Base-by-base conservation (phyloP, 1,139 yeast genomes). In the Debaryomyces nepalensis region DNA sequence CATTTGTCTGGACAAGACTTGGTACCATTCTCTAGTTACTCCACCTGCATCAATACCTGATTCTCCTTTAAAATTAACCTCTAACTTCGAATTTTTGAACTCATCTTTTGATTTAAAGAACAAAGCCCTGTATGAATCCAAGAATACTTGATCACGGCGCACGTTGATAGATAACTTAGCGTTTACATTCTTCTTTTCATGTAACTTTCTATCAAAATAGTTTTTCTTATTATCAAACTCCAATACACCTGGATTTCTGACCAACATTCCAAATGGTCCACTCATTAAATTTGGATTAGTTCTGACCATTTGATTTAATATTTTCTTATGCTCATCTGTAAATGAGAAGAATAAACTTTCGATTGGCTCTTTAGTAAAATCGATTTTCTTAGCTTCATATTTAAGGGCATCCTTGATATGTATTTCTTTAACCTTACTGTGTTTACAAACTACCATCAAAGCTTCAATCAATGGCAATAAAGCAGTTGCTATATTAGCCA, bases 41-140 rank as follows among this genome's bases (percentile, higher is more conserved):
- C 99, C 99, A 53, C 99, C 99, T 2, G 97, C 99, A 73, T 95
- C 99, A 39, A 93, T 88, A 52, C 99, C 99, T 45, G 87, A 87
- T 61, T 95, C 99, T 3, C 96, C 97, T 53, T 84, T 85, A 68
- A 95, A 95, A 23, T 77, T 78, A 33, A 95, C 82, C 42, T 87
- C 93, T 52, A 93, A 70, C 49, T 85, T 83, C 4, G 93, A 79
- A 41, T 80, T 76, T 54, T 84, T 81, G 59, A 91, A 82, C 47
- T 87, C 95, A 10, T 84, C 87, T 26, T 82, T 79, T 0, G 87
- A 70, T 56, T 89, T 90, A 73, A 86, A 90, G 58, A 89, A 89
- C 37, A 93, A 66, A 0, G 95, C 76, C 42, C 96, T 73, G 66
- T 88, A 93, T 4, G 97, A 88, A 57, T 93, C 99, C 59, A 90